Evolutionary conservation across 2,329 filamentous ascomycete species (phyloP).

Genomic region (Elsinoe batatas): DNA sequence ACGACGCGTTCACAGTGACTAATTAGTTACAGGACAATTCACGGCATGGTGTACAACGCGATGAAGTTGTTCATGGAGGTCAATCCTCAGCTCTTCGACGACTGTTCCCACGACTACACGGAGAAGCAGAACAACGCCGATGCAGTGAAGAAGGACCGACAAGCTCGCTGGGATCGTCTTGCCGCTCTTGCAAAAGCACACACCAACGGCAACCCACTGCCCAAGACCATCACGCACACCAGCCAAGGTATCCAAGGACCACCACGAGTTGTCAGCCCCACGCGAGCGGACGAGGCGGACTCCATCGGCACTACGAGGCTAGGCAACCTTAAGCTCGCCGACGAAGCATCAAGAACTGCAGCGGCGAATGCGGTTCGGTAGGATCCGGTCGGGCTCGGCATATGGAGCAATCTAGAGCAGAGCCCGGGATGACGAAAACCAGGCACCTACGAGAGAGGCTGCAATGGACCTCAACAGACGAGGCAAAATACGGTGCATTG

Average conservation of each 20-base stretch:
- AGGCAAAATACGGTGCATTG: neutral
- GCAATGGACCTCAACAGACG: neutral
- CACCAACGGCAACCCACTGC: constrained; percentile 37
- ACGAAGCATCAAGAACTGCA: constrained; percentile 40
- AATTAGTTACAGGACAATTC: constrained; percentile 63
- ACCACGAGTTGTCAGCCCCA: constrained; percentile 31
- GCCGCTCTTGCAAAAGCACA: constrained; percentile 67
- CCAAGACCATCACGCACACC: constrained; percentile 16
- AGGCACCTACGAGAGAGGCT: neutral
- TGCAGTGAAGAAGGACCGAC: constrained; percentile 69
- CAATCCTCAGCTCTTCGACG: constrained; percentile 94
- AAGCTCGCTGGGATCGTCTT: constrained; percentile 82
- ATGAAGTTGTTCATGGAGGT: constrained; percentile 99
- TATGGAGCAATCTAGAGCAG: constrained; percentile 1
- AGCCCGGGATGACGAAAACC: neutral
- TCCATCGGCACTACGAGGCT: constrained; percentile 70
- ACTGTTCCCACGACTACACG: constrained; percentile 96
- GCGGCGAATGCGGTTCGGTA: constrained; percentile 7
- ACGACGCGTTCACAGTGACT: neutral
- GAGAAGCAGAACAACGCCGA: constrained; percentile 89
- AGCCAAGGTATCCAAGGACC: constrained; percentile 18
- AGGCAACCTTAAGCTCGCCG: constrained; percentile 82
- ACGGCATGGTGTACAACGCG: constrained; percentile 99
- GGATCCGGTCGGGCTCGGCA: neutral
- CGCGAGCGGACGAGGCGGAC: constrained; percentile 62